Percentiles rank a stretch among this genome's conserved stretches.
These are phyloP conservation scores for Dryas drummondii DNA, from an alignment of 306 rosid genomes.

Conservation along the genomic window DNA sequence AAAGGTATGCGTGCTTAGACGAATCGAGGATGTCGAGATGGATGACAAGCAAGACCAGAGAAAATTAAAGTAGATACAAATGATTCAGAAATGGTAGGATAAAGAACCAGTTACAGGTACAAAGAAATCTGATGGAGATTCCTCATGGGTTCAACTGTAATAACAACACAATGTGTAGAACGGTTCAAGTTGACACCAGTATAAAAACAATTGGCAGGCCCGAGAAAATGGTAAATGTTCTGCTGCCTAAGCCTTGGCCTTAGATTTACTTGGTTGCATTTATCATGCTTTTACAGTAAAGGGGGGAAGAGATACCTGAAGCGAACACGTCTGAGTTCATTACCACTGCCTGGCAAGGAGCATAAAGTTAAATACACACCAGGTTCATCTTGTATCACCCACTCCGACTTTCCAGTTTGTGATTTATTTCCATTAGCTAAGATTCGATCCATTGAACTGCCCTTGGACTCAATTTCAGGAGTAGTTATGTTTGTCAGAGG, in stretches of 20 bases:
- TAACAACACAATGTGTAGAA: not conserved
- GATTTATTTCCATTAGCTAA: conserved; percentile 48
- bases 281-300: not conserved
- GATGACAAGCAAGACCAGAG: too few relatives aligned
- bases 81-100: not conserved
- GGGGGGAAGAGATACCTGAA: conserved; percentile 66
- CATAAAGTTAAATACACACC: conserved; percentile 82
- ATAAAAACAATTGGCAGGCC: too few relatives aligned
- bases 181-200: not conserved
- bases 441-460: conserved; percentile 39
- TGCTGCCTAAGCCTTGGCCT: not conserved
- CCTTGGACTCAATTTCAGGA: conserved; percentile 43
- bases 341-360: conserved; percentile 61
- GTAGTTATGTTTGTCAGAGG: conserved; percentile 33
- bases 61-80: not conserved
- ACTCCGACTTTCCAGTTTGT: conserved; percentile 57
- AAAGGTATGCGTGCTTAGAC: too few relatives aligned
- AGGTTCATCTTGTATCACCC: conserved; percentile 88
- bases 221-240: not conserved
- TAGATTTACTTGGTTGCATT: conserved; percentile 7
- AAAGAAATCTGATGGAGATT: not conserved
- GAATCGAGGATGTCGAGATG: too few relatives aligned
- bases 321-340: conserved; percentile 87
- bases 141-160: not conserved
- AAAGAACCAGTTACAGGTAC: not conserved